Conservation (phyloP, 331 rosid genomes). For the Telfairia occidentalis region DNA sequence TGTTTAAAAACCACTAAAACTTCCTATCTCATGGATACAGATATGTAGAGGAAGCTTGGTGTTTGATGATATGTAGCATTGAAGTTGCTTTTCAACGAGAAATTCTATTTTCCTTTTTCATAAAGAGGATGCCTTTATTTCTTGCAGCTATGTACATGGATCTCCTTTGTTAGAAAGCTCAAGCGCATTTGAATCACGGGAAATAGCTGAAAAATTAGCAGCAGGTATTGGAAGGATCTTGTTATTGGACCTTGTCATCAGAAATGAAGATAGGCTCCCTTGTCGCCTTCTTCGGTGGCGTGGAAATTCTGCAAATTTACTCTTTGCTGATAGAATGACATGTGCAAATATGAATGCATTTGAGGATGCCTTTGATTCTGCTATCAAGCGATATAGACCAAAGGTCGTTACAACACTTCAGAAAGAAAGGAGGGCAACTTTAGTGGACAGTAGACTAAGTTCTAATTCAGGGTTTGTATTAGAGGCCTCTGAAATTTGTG, state of each 20-base stretch:
- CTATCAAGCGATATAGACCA: constrained; percentile 55
- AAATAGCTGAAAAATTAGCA: constrained; percentile 54
- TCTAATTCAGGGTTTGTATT: constrained; percentile 40
- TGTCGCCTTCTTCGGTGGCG: constrained; percentile 93
- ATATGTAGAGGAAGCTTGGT: not conserved
- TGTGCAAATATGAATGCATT: constrained; percentile 38
- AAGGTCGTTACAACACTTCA: constrained; percentile 45
- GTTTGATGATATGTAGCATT: not conserved
- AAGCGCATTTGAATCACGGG: constrained; percentile 58
- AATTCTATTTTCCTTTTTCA: not conserved
- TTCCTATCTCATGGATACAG: not conserved
- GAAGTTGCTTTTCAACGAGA: not conserved
- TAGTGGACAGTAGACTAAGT: constrained; percentile 43
- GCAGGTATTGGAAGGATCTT: constrained; percentile 82
- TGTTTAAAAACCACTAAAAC: not conserved
- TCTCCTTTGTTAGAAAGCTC: constrained; percentile 77
- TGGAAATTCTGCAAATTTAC: constrained; percentile 79
- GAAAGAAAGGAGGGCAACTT: constrained; percentile 80
- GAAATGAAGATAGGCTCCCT: constrained; percentile 98
- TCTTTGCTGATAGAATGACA: constrained; percentile 55
- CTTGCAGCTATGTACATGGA: constrained; percentile 80
- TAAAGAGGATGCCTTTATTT: constrained; percentile 4
- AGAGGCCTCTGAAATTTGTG: constrained; percentile 59
- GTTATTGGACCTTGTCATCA: constrained; percentile 80
- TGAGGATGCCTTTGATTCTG: constrained; percentile 51